Evolutionary conservation across 345 rosid genomes (phyloP), one percentile per base, ranked within the genome.

Genomic region (Microcos paniculata): DNA sequence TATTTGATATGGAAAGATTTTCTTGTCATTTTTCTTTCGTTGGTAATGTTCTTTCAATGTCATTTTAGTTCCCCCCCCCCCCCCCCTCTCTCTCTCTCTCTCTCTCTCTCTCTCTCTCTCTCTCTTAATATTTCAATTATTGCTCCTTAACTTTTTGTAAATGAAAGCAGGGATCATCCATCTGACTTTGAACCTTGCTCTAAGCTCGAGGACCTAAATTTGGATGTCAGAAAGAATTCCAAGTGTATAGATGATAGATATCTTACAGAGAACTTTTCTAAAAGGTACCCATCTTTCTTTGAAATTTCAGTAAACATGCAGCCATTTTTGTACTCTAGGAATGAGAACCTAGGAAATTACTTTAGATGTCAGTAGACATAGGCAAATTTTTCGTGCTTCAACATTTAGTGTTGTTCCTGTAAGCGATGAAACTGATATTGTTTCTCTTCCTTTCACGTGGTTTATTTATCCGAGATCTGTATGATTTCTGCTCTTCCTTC

Each of bases 181-280:
- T 68, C 78, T 84, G 91, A 87, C 62, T 91, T 88, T 81, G 97
- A 88, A 73, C 88, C 92, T 71, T 88, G 94, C 84, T 83, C 87
- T 79, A 90, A 87, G 91, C 90, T 91, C 2, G 89, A 85, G 89
- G 91, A 85, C 76, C 84, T 91, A 59, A 91, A 85, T 85, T 84
- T 91, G 92, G 91, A 88, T 78, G 92, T 85, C 70, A 78, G 84
- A 77, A 89, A 84, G 86, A 79, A 81, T 73, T 72, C 83, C 51
- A 81, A 77, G 68, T 81, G 74, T 48, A 59, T 76, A 69, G 87
- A 77, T 28, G 85, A 84, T 62, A 73, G 67, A 70, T 70, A 59
- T 79, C 63, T 77, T 31, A 43, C 70, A 16, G 84, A 83, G 26
- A 78, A 74, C 35, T 57, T 58, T 45, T 78, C 80, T 0, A 72